Conservation (phyloP, 768 basidiomycete species). For the Xerocomellus dryophilus region DNA sequence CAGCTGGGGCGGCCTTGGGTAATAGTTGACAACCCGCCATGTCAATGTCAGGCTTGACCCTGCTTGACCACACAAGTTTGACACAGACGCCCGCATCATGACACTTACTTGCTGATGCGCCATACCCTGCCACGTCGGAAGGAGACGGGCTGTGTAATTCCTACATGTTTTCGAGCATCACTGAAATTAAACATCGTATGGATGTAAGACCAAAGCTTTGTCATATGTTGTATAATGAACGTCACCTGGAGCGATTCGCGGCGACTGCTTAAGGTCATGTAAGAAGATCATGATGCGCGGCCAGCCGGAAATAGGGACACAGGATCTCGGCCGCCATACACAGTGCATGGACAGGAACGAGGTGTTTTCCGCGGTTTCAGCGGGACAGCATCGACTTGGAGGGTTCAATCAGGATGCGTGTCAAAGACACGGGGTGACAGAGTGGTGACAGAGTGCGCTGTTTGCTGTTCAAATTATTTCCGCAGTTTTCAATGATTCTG, state of each 20-base stretch:
- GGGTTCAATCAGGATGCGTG: no score
- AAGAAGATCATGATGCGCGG: neutral
- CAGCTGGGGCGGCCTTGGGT: no score
- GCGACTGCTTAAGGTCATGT: neutral
- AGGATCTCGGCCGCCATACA: neutral
- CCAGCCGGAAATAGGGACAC: neutral
- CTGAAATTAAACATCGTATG: neutral
- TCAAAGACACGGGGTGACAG: no score
- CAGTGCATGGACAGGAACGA: neutral
- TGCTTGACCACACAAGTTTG: no score
- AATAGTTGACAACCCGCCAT: no score
- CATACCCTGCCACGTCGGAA: neutral
- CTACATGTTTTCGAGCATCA: no score
- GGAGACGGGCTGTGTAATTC: neutral
- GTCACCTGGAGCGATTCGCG: neutral
- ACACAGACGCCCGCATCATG: no score
- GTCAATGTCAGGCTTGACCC: no score
- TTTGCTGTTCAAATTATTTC: no score
- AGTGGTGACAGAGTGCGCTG: no score
- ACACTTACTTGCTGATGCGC: no score
- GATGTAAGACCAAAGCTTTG: neutral
- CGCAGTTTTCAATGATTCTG: no score
- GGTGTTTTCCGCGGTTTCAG: neutral
- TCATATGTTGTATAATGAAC: neutral
- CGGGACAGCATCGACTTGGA: neutral